A percentile compares a stretch with the other conserved stretches of the same genome.
These are phyloP conservation scores for Gillenia trifoliata DNA, from an alignment of 306 rosid genomes.

Conservation along the genomic window DNA sequence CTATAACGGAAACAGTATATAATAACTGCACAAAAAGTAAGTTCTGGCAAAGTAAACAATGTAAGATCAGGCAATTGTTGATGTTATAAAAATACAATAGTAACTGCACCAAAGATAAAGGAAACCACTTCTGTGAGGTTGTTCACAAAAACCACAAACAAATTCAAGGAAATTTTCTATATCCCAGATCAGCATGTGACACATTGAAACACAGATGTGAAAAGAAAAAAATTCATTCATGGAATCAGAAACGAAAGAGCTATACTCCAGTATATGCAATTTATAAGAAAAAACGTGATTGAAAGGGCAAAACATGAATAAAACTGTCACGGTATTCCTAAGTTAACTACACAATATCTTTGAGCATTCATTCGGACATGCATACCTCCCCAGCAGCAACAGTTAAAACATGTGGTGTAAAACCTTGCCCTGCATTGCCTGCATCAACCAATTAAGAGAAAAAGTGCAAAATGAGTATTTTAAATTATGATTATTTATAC, in stretches of 20 bases:
- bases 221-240: not conserved
- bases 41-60: not conserved
- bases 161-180: not conserved
- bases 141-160: not conserved
- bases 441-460: conserved; percentile 33
- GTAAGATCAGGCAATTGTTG: not conserved
- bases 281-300: not conserved
- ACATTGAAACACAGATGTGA: not conserved
- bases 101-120: not conserved
- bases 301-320: not conserved
- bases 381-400: conserved; percentile 92
- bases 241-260: not conserved
- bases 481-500: not conserved
- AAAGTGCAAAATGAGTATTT: conserved; percentile 17
- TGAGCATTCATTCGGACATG: conserved; percentile 6
- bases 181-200: not conserved
- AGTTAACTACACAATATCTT: not conserved
- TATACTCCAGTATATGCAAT: not conserved
- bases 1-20: not conserved
- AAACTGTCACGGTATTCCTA: not conserved
- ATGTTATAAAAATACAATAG: not conserved
- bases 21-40: not conserved
- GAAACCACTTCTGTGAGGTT: not conserved
- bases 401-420: conserved; percentile 68
- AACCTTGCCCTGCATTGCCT: conserved; percentile 88